Evolutionary conservation across 805 yeast genomes (phyloP), one percentile per base, ranked within the genome.

Genomic region (Blastobotrys americana): DNA sequence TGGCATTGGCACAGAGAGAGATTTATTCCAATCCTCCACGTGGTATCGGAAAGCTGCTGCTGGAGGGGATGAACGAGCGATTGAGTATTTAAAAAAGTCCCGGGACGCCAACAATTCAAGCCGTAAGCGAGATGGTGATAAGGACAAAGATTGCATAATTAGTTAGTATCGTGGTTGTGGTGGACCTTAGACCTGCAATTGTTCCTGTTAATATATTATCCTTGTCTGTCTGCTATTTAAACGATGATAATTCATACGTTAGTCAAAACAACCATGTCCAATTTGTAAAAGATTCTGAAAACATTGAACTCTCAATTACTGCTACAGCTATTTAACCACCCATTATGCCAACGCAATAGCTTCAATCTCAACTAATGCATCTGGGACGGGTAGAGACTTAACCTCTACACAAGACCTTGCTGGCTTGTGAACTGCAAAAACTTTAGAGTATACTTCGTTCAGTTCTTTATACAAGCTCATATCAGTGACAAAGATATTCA

Each of bases 361-460:
- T 69, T 87, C 96, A 69, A 88, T 76, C 70, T 88, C 96, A 57
- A 84, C 57, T 8, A 39, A 41, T 6, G 43, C 53, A 5, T 39
- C 37, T 20, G 51, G 37, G 16, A 46, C 46, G 34, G 96, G 96
- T 59, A 88, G 77, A 50, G 77, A 79, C 65, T 78, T 80, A 49
- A 87, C 96, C 37, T 95, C 95, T 58, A 88, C 93, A 72, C 96
- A 88, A 1, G 95, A 84, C 78, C 96, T 83, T 35, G 96, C 96
- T 36, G 96, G 96, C 36, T 50, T 34, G 35, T 46, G 45, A 15
- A 20, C 33, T 6, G 31, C 41, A 39, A 50, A 50, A 21, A 42
- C 43, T 22, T 54, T 52, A 33, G 77, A 76, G 67, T 88, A 88
- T 37, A 83, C 94, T 45, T 70, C 70, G 69, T 88, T 88, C 71